These are phyloP conservation scores for Magnaporthales sp. DNA, from an alignment of 2,329 filamentous ascomycete genomes.

Conservation along the genomic window DNA sequence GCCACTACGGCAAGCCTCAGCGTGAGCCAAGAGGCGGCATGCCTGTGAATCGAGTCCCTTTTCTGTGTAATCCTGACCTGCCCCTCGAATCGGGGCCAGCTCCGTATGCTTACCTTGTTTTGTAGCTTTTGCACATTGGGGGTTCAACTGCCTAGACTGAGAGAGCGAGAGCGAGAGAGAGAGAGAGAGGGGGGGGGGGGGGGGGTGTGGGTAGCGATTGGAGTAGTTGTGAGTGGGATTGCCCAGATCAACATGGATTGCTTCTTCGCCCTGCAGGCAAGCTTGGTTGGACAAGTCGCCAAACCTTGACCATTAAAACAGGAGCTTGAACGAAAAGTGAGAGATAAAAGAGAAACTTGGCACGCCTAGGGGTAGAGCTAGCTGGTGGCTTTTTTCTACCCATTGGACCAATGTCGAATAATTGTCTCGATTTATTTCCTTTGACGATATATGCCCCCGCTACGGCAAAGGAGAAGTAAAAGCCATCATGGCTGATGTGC, in stretches of 20 bases:
- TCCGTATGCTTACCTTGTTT: neutral
- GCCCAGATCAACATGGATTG: neutral
- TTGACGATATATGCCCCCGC: neutral
- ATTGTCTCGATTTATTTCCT: neutral
- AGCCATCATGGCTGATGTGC: neutral
- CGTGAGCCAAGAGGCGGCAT: neutral
- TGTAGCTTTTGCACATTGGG: neutral
- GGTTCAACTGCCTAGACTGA: neutral
- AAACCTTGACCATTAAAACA: neutral
- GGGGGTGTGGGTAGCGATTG: neutral
- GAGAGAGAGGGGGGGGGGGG: neutral
- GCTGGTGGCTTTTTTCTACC: neutral
- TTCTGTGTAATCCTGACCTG: neutral
- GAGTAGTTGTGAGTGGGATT: neutral
- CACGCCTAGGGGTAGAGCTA: neutral
- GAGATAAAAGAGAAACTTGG: neutral
- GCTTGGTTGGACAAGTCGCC: neutral
- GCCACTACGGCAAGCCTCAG: neutral
- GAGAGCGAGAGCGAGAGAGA: no score
- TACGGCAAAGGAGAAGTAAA: neutral
- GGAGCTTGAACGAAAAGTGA: neutral
- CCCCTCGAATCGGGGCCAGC: neutral
- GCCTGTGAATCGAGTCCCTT: neutral
- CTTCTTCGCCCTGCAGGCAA: neutral
- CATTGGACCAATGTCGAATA: neutral